Percentiles rank a stretch among this genome's conserved stretches.
Conservation (phyloP, 306 rosid species). For the Canavalia gladiata region DNA sequence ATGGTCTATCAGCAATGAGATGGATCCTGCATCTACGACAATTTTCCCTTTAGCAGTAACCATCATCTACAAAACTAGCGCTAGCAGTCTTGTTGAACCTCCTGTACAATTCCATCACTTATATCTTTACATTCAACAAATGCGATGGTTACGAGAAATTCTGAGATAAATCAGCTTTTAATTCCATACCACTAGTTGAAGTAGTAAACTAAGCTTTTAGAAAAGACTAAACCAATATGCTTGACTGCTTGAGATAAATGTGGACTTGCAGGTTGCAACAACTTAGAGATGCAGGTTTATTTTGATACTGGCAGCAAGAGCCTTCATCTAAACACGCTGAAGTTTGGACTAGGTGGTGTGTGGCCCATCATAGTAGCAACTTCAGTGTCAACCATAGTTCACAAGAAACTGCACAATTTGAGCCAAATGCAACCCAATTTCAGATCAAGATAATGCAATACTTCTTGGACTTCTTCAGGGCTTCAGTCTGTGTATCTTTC, state of each 20-base stretch:
- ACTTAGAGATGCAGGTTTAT: conserved; percentile 15
- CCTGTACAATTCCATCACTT: conserved; percentile 1
- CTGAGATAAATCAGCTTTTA: conserved; percentile 11
- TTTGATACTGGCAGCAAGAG: not conserved
- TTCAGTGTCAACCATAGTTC: conserved; percentile 28
- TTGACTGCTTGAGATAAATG: conserved; percentile 4
- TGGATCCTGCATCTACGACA: not conserved
- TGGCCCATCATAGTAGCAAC: conserved; percentile 5
- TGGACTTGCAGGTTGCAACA: not conserved
- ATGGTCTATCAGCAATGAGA: not conserved
- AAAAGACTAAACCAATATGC: not conserved
- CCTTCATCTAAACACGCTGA: conserved; percentile 20
- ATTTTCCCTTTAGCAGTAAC: conserved; percentile 28
- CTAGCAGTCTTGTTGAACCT: conserved; percentile 24
- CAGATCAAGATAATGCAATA: conserved; percentile 8
- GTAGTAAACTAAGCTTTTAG: not conserved
- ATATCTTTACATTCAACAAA: conserved; percentile 24
- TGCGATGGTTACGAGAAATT: not conserved
- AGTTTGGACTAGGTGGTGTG: conserved; percentile 27
- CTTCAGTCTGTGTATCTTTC: not conserved
- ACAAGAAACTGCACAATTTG: conserved; percentile 19
- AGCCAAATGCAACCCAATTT: conserved; percentile 31
- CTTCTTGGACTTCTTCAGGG: conserved; percentile 16
- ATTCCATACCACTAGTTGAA: conserved; percentile 18
- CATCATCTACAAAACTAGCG: not conserved